phyloP scores from a whole-genome alignment of 2,329 filamentous ascomycete species.

The Zelopaecilomyces penicillatus region DNA sequence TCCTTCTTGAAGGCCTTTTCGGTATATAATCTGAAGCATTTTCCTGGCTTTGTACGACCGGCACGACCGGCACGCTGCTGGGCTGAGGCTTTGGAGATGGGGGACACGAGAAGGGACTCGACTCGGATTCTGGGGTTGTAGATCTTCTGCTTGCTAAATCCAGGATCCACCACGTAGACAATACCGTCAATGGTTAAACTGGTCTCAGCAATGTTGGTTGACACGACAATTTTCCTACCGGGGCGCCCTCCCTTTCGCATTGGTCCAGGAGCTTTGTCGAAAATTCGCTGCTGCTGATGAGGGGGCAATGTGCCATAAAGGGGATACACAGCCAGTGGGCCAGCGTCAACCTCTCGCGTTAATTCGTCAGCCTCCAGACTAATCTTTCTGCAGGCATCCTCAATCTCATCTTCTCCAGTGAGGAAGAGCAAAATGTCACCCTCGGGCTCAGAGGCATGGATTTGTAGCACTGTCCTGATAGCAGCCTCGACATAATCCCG shows the following conservation, averaged over 20 bases:
- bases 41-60: conserved; percentile 94
- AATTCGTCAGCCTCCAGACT: conserved; percentile 85
- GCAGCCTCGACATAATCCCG: conserved; percentile 95
- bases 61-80: conserved; percentile 98
- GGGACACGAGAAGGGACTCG: conserved; percentile 93
- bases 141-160: conserved; percentile 98
- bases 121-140: conserved; percentile 96
- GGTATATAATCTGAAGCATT: conserved; percentile 95
- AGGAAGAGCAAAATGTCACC: conserved; percentile 92
- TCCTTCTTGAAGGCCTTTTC: conserved; percentile 96
- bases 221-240: conserved; percentile 88
- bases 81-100: conserved; percentile 94
- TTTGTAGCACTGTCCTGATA: conserved; percentile 89
- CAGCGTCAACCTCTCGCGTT: conserved; percentile 81
- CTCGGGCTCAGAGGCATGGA: conserved; percentile 85
- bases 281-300: conserved; percentile 88
- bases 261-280: conserved; percentile 75
- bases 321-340: conserved; percentile 82
- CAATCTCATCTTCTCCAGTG: conserved; percentile 97
- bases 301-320: conserved; percentile 91
- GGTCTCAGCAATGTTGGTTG: conserved; percentile 97
- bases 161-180: conserved; percentile 97
- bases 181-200: conserved; percentile 97
- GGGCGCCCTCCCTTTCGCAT: conserved; percentile 68
- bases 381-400: conserved; percentile 91